phyloP scores from a whole-genome alignment of 495 filamentous ascomycete genomes.

The Neurospora sp. region DNA sequence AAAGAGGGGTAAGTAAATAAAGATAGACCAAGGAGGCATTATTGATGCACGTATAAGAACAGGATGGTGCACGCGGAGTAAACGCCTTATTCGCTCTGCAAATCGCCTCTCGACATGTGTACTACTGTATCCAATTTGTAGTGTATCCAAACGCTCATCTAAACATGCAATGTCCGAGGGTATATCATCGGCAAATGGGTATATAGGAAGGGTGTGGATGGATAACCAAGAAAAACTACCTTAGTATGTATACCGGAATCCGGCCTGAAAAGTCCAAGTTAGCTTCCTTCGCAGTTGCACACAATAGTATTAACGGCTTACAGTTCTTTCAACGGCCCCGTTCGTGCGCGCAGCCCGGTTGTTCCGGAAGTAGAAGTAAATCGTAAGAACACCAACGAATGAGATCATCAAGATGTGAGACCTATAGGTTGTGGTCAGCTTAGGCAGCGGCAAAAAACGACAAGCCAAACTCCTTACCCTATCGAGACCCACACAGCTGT shows the following conservation, averaged over 20 bases:
- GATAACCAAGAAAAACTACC: not conserved
- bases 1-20: not conserved
- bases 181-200: not conserved
- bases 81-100: not conserved
- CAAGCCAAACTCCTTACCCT: slow-evolving; percentile 27
- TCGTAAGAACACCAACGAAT: slow-evolving; percentile 49
- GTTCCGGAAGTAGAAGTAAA: slow-evolving; percentile 55
- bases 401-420: slow-evolving; percentile 57
- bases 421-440: slow-evolving; percentile 1
- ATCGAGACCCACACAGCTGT: slow-evolving; percentile 68
- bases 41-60: not conserved
- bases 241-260: slow-evolving; percentile 18
- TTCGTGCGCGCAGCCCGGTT: slow-evolving; percentile 7
- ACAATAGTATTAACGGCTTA: not conserved
- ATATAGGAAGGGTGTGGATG: not conserved
- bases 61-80: not conserved
- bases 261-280: slow-evolving; percentile 1
- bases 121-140: not conserved
- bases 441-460: not conserved
- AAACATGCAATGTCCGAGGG: not conserved
- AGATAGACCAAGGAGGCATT: not conserved
- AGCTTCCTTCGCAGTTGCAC: not conserved
- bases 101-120: not conserved
- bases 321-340: slow-evolving; percentile 12
- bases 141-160: not conserved